These are phyloP conservation scores for Pythium aquatile DNA, from an alignment of 352 stramenopile species.

Conservation along the genomic window DNA sequence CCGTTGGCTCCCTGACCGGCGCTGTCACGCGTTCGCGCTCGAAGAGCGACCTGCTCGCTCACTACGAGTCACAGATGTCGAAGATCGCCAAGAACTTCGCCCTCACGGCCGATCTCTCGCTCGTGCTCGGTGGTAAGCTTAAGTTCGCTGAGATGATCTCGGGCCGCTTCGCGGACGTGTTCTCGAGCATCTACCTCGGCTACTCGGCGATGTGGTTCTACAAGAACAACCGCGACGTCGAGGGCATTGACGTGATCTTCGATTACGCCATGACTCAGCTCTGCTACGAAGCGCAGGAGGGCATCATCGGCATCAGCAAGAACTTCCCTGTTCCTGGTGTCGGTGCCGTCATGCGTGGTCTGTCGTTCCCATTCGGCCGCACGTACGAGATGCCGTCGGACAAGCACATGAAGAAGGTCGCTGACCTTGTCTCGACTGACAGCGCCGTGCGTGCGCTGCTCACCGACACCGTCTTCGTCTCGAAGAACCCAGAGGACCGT, in stretches of 20 bases:
- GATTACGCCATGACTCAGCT: constrained; percentile 97
- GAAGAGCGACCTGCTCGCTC: constrained; percentile 90
- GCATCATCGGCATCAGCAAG: constrained; percentile 92
- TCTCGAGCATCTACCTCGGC: constrained; percentile 96
- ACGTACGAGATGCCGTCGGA: constrained; percentile 92
- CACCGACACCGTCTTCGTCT: constrained; percentile 77
- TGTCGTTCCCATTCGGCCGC: constrained; percentile 95
- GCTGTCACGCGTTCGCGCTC: constrained; percentile 91
- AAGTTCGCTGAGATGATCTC: constrained; percentile 99
- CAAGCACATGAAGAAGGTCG: constrained; percentile 72
- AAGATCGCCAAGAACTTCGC: constrained; percentile 97
- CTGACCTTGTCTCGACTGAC: constrained; percentile 71
- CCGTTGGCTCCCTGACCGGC: constrained; percentile 82
- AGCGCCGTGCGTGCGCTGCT: constrained; percentile 67
- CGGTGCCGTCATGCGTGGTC: constrained; percentile 90
- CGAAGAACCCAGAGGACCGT: constrained; percentile 59
- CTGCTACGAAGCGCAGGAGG: constrained; percentile 95
- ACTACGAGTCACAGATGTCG: constrained; percentile 97
- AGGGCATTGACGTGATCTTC: constrained; percentile 94
- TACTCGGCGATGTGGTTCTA: constrained; percentile 98
- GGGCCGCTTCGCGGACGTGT: constrained; percentile 95
- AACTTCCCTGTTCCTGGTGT: constrained; percentile 96
- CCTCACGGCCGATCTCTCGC: constrained; percentile 92
- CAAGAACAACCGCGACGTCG: constrained; percentile 91
- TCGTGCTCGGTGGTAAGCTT: constrained; percentile 96